phyloP scores from a whole-genome alignment of 257 asterid genomes.

The Fraxinus cuspidata region DNA sequence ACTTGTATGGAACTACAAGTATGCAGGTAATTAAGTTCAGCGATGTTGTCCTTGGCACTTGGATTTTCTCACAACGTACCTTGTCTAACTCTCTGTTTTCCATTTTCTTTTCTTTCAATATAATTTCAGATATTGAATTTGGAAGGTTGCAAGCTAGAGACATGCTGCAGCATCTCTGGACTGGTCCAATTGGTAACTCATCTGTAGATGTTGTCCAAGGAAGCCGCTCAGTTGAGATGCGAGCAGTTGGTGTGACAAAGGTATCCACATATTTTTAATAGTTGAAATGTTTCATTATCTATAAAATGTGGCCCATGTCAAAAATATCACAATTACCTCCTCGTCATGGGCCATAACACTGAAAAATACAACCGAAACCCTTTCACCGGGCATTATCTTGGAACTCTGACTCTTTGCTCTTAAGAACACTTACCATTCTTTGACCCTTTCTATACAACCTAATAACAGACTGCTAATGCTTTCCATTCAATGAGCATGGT shows the following conservation, averaged over 20 bases:
- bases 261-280: slow-evolving; percentile 35
- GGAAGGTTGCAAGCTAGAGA: slow-evolving; percentile 99
- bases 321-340: background rate
- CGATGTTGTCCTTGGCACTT: slow-evolving; percentile 13
- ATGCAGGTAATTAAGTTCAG: slow-evolving; percentile 62
- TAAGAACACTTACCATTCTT: background rate
- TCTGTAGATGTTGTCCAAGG: slow-evolving; percentile 99
- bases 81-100: background rate
- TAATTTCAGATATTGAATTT: slow-evolving; percentile 71
- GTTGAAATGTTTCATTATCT: background rate
- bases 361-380: background rate
- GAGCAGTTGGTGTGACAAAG: slow-evolving; percentile 98
- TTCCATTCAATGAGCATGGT: background rate
- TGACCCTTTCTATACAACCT: background rate
- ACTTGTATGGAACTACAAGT: slow-evolving; percentile 95
- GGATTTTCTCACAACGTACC: slow-evolving; percentile 12
- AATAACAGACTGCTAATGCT: background rate
- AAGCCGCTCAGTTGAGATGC: slow-evolving; percentile 87
- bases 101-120: background rate
- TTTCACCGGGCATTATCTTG: background rate
- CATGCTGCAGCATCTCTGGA: slow-evolving; percentile 99
- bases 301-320: background rate
- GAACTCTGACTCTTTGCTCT: background rate
- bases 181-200: slow-evolving; percentile 95
- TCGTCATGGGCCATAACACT: background rate